A percentile compares a stretch with the other conserved stretches of the same genome.
Conservation (phyloP, 2,329 filamentous ascomycete genomes). For the Botrytis hyacinthi region DNA sequence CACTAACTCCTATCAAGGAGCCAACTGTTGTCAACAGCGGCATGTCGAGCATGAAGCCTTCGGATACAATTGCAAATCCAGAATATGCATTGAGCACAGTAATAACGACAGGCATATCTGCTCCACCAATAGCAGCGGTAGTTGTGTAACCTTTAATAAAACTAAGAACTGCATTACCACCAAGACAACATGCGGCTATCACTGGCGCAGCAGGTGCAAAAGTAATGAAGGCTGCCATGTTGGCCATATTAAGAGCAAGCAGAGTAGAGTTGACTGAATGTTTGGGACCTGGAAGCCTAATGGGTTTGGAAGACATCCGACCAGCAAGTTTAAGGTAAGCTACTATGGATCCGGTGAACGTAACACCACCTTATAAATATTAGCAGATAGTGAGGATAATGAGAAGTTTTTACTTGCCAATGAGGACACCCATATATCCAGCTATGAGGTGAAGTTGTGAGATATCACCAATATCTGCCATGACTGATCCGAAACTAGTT, state of each 20-base stretch:
- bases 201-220: conserved; percentile 76
- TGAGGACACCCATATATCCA: conserved; percentile 81
- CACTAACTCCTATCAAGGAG: conserved; percentile 82
- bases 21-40: conserved; percentile 81
- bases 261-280: conserved; percentile 74
- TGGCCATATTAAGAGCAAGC: conserved; percentile 73
- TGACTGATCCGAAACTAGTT: conserved; percentile 83
- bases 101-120: conserved; percentile 90
- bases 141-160: conserved; percentile 88
- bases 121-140: conserved; percentile 85
- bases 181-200: conserved; percentile 75
- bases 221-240: conserved; percentile 79
- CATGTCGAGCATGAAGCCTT: conserved; percentile 90
- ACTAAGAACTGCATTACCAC: conserved; percentile 72
- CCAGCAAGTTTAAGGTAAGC: conserved; percentile 86
- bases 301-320: conserved; percentile 75
- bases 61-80: conserved; percentile 84
- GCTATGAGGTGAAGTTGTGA: conserved; percentile 81
- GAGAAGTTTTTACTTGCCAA: conserved; percentile 50
- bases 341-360: conserved; percentile 87
- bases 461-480: conserved; percentile 68
- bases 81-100: conserved; percentile 89
- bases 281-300: conserved; percentile 65
- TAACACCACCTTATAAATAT: conserved; percentile 60
- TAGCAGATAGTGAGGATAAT: background rate